Conservation (phyloP, 192 early-diverging fungal species). For the Backusella westeae region DNA sequence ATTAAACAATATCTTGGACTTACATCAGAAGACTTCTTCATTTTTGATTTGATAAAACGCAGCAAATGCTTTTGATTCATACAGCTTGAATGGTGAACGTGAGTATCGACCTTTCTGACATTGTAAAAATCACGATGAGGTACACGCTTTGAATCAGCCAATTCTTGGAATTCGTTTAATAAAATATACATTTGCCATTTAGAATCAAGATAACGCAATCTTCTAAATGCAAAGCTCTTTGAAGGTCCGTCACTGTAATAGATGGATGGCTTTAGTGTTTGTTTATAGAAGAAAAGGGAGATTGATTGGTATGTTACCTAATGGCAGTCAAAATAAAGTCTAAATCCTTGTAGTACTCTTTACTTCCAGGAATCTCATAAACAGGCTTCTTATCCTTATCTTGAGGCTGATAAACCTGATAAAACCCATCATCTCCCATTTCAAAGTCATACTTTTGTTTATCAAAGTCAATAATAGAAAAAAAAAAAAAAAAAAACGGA, state of each 20-base stretch:
- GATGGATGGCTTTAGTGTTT: not conserved
- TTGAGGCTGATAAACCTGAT: conserved; percentile 19
- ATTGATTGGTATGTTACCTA: conserved; percentile 30
- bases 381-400: conserved; percentile 3
- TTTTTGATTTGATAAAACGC: conserved; percentile 92
- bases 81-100: conserved; percentile 89
- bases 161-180: conserved; percentile 92
- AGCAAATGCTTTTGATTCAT: conserved; percentile 98
- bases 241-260: conserved; percentile 61
- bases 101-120: conserved; percentile 96
- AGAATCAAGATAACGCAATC: conserved; percentile 86
- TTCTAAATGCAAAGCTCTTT: conserved; percentile 89
- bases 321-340: conserved; percentile 77
- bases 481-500: not conserved
- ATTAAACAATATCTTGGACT: not conserved
- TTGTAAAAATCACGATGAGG: conserved; percentile 98
- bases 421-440: conserved; percentile 18
- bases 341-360: conserved; percentile 83
- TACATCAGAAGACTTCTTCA: conserved; percentile 73
- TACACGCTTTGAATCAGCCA: conserved; percentile 86
- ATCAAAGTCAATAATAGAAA: not conserved
- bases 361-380: conserved; percentile 16
- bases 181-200: conserved; percentile 93
- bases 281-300: not conserved
- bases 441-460: conserved; percentile 14